Evolutionary conservation across 2,329 filamentous ascomycete species (phyloP), one percentile per base, ranked within the genome.

Genomic region (Plectosphaerella cucumerina): DNA sequence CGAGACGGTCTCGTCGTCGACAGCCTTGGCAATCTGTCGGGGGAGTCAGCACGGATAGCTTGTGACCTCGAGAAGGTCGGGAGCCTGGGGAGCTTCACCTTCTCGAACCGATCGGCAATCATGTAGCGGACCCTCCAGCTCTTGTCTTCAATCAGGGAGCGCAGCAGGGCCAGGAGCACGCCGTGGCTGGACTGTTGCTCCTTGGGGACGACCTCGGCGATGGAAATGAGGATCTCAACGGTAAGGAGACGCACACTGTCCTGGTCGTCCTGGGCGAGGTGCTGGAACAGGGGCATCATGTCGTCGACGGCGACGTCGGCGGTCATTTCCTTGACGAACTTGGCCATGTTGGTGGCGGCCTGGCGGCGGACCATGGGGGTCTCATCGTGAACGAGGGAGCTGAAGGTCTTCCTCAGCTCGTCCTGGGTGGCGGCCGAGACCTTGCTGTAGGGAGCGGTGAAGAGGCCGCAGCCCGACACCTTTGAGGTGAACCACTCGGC

Each of bases 401-500:
- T 86, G 62, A 97, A 99, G 65, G 97, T 90, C 71, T 93, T 87
- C 65, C 94, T 84, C 53, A 99, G 85, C 62, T 86, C 87, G 74
- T 96, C 90, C 74, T 99, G 94, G 59, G 92, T 84, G n/a, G 85
- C 80, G 48, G 87, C 81, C 50, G 90, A 87, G 53, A 94, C 90
- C 77, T 95, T 96, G 64, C 86, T 87, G 78, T 99, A 99, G 58
- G 94, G 93, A 46, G 86, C 84, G 68, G 89, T 94, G 77, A 93
- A 99, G 56, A 99, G 87, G 56, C 94, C 94, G 58, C 93, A 96
- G 56, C 93, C 94, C 31, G 94, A 99, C 58, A 99, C 94, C 76
- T 97, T 99, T 58, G 94, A 97, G 52, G 94, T 99, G 73, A 99
- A 99, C 94, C 94, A 99, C 75, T 99, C 94, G 73, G 94, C 94